Percentiles rank a stretch among this genome's conserved stretches.
phyloP scores from a whole-genome alignment of 805 yeast genomes.

The Saccharomycopsis sp. region DNA sequence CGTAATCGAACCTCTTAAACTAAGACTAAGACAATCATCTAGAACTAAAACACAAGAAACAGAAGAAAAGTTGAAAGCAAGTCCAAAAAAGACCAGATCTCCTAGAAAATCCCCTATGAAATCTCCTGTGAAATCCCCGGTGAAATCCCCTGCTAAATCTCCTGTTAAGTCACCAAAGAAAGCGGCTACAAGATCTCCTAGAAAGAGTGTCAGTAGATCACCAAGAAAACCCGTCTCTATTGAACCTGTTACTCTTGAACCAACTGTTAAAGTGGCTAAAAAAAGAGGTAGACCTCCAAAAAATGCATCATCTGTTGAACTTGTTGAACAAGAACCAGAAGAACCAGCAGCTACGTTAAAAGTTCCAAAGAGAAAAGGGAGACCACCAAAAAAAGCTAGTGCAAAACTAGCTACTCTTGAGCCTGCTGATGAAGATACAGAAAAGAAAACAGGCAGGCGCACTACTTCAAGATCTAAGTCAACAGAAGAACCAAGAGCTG shows the following conservation, averaged over 20 bases:
- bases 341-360: not conserved
- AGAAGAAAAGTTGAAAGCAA: not conserved
- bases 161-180: not conserved
- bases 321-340: not conserved
- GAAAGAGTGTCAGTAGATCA: not conserved
- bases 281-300: constrained; percentile 19
- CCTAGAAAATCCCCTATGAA: not conserved
- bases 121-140: not conserved
- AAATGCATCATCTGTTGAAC: constrained; percentile 10
- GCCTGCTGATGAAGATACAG: not conserved
- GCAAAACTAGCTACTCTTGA: not conserved
- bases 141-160: not conserved
- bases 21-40: constrained; percentile 4
- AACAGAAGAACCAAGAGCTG: not conserved
- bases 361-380: constrained; percentile 19
- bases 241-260: not conserved
- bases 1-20: not conserved
- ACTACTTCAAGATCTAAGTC: constrained; percentile 2
- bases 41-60: not conserved
- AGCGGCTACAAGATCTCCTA: not conserved
- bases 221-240: not conserved
- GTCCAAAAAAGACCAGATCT: not conserved
- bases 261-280: constrained; percentile 17
- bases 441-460: not conserved
- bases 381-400: constrained; percentile 19